These are phyloP conservation scores for Aspergillus fumigatiaffinis DNA, from an alignment of 2,329 filamentous ascomycete genomes.

Conservation along the genomic window DNA sequence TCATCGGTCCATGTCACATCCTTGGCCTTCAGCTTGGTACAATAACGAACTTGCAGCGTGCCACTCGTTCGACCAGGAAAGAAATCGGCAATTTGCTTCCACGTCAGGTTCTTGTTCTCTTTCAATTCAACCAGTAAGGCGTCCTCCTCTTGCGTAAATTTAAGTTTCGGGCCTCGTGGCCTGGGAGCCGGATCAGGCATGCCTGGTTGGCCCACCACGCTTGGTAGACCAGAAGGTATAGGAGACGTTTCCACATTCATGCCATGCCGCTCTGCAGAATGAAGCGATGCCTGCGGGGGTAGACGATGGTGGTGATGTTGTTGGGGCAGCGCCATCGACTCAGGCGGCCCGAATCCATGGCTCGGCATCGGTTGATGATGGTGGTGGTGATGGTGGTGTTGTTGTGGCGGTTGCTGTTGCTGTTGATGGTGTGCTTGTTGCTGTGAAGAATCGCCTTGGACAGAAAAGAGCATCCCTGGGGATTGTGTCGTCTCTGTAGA, in stretches of 20 bases:
- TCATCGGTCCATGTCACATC: conserved; percentile 91
- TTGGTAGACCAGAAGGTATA: conserved; percentile 63
- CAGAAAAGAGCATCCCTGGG: conserved; percentile 33
- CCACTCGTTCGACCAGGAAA: conserved; percentile 88
- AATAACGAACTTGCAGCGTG: conserved; percentile 89
- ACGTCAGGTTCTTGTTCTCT: conserved; percentile 89
- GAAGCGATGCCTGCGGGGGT: conserved; percentile 67
- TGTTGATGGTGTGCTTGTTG: conserved; percentile 3
- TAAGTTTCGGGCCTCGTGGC: conserved; percentile 83
- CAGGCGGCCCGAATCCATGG: conserved; percentile 38
- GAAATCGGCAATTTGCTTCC: conserved; percentile 97
- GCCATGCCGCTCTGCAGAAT: conserved; percentile 62
- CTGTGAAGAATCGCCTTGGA: conserved; percentile 28
- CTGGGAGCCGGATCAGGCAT: conserved; percentile 80
- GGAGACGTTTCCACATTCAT: conserved; percentile 43
- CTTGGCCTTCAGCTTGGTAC: conserved; percentile 91
- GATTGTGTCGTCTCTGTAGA: conserved; percentile 29
- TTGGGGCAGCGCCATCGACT: conserved; percentile 44
- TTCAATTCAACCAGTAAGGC: conserved; percentile 83
- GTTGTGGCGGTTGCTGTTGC: background rate
- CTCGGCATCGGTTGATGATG: conserved; percentile 23
- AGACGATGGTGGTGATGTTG: conserved; percentile 79
- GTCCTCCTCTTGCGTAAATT: conserved; percentile 91
- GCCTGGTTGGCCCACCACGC: conserved; percentile 77
- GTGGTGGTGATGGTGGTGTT: background rate